Evolutionary conservation across 805 yeast species (phyloP).

Genomic region (Monosporozyma unispora): DNA sequence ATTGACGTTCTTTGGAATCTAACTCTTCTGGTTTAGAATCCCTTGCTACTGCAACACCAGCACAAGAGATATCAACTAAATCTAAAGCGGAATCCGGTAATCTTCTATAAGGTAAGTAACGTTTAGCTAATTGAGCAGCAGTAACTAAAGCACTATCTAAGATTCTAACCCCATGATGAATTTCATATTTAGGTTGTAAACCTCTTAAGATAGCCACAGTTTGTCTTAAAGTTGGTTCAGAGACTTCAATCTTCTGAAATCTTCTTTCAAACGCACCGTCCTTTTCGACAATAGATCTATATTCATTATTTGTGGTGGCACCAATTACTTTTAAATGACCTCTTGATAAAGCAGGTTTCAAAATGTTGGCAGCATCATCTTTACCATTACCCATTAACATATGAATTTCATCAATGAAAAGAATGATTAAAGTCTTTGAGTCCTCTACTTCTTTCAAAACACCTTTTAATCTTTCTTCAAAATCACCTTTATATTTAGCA

Average conservation of each 20-base stretch:
- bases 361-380: conserved; percentile 90
- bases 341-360: conserved; percentile 95
- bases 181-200: conserved; percentile 86
- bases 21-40: conserved; percentile 97
- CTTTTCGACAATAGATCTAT: conserved; percentile 83
- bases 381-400: conserved; percentile 99
- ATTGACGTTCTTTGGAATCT: conserved; percentile 86
- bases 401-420: conserved; percentile 96
- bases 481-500: conserved; percentile 97
- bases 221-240: conserved; percentile 85
- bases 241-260: conserved; percentile 93
- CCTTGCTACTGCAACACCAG: conserved; percentile 95
- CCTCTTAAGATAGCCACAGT: conserved; percentile 96
- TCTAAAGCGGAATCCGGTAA: conserved; percentile 97
- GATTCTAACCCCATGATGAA: conserved; percentile 95
- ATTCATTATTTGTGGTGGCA: conserved; percentile 93
- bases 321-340: conserved; percentile 96
- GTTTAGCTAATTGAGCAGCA: conserved; percentile 89
- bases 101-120: conserved; percentile 90
- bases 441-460: conserved; percentile 90
- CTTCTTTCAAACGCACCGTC: conserved; percentile 99
- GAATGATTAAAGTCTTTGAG: conserved; percentile 72
- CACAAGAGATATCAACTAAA: conserved; percentile 91
- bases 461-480: conserved; percentile 96
- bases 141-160: conserved; percentile 88